Evolutionary conservation across 2,329 filamentous ascomycete species (phyloP), one percentile per base, ranked within the genome.

Genomic region (Xylaria polymorpha): DNA sequence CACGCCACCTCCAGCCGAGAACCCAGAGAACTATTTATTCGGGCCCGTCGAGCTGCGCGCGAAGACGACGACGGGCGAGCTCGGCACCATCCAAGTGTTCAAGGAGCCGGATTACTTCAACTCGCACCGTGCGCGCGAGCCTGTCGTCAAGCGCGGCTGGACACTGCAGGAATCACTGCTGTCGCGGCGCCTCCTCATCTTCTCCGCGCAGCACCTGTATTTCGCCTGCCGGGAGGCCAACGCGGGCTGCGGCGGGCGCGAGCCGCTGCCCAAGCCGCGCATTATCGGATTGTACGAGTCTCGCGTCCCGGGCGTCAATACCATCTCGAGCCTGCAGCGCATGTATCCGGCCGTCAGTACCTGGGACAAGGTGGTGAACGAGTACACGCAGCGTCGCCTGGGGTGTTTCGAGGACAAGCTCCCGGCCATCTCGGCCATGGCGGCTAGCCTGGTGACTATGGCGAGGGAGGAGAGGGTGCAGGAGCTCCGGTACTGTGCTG

Each of bases 151-250:
- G 9, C 66, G 73, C 7, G 73, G 72, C 12, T 75, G 73, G 73
- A 75, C 73, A 4, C 46, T 73, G 2, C 73, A 75, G 35, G 73
- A 75, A 32, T 57, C 65, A 2, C 29, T 74, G 18, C 60, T 75
- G 4, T 73, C 73, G 14, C 64, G 71, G 2, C 72, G 72, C 15
- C 60, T 74, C 7, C 48, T 75, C 3, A 73, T 75, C 7, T 74
- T 73, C 32, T 69, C 72, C 1, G 64, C 70, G 5, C 56, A 61
- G 15, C 67, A 74, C 25, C 50, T 74, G 2, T 71, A 71, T 18
- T 74, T 71, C 50, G 71, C 71, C 32, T 74, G 72, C 46, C 61
- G 48, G 18, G 66, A 62, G 2, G 67, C 67, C 2, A 73, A 73
- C 62, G 71, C 71, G 14, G 65, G 62, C 48, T 74, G 71, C 41